phyloP scores from a whole-genome alignment of 2,329 filamentous ascomycete genomes.

The Chrysoporthe deuterocubensis region DNA sequence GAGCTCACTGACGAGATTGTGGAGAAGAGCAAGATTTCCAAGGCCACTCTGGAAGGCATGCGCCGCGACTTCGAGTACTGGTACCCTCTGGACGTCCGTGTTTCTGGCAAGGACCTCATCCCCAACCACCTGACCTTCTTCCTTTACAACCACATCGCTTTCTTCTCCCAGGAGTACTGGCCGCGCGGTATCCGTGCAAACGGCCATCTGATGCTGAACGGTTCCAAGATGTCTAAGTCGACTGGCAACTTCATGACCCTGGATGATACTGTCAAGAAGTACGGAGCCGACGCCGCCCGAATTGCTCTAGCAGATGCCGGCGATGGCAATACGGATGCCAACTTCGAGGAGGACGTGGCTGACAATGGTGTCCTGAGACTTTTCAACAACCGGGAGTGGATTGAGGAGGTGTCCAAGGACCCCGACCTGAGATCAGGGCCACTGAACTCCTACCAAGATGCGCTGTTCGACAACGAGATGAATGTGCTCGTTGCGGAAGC shows the following conservation, averaged over 20 bases:
- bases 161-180: conserved; percentile 90
- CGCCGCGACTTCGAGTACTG: conserved; percentile 94
- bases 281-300: conserved; percentile 78
- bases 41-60: conserved; percentile 77
- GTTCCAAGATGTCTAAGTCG: conserved; percentile 98
- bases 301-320: conserved; percentile 68
- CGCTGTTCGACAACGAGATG: conserved; percentile 91
- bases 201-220: conserved; percentile 91
- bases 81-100: conserved; percentile 88
- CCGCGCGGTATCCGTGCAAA: conserved; percentile 85
- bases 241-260: conserved; percentile 97
- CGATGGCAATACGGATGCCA: conserved; percentile 92
- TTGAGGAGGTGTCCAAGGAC: conserved; percentile 79
- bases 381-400: conserved; percentile 82
- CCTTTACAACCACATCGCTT: conserved; percentile 88
- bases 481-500: conserved; percentile 81
- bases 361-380: conserved; percentile 89
- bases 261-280: conserved; percentile 84
- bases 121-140: conserved; percentile 95
- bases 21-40: conserved; percentile 69
- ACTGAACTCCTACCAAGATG: conserved; percentile 79
- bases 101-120: conserved; percentile 91
- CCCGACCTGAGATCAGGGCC: conserved; percentile 75
- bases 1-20: conserved; percentile 70
- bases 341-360: conserved; percentile 94